Evolutionary conservation across 2,329 filamentous ascomycete species (phyloP).

Genomic region (Uncinocarpus reesii): DNA sequence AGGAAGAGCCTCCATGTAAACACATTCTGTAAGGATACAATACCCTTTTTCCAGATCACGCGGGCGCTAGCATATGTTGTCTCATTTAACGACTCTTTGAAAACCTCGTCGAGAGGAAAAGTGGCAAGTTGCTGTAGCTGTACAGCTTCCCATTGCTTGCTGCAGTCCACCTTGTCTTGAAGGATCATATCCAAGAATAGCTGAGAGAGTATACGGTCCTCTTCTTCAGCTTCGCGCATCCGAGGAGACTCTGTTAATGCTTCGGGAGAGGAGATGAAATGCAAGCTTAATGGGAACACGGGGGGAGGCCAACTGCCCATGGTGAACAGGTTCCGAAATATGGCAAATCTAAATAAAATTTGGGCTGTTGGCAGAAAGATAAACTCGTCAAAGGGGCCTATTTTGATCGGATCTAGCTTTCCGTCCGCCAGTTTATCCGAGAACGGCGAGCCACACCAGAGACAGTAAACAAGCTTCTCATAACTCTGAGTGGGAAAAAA

Average conservation of each 20-base stretch:
- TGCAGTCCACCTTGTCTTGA: neutral
- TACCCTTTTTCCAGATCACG: neutral
- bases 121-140: too few species aligned
- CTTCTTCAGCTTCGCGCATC: neutral
- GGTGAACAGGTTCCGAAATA: neutral
- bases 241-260: neutral
- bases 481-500: neutral
- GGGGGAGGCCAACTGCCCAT: neutral
- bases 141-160: neutral
- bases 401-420: neutral
- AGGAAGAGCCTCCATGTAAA: neutral
- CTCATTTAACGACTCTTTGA: neutral
- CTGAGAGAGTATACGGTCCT: neutral
- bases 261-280: neutral
- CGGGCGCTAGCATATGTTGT: neutral
- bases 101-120: neutral
- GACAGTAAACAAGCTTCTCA: neutral
- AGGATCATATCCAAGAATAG: neutral
- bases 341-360: neutral
- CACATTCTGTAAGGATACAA: neutral
- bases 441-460: neutral
- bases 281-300: neutral
- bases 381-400: neutral
- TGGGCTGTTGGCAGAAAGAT: neutral
- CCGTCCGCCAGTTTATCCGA: neutral